A percentile compares a stretch with the other conserved stretches of the same genome.
phyloP scores from a whole-genome alignment of 352 stramenopile genomes.

The Phytophthora palmivora region DNA sequence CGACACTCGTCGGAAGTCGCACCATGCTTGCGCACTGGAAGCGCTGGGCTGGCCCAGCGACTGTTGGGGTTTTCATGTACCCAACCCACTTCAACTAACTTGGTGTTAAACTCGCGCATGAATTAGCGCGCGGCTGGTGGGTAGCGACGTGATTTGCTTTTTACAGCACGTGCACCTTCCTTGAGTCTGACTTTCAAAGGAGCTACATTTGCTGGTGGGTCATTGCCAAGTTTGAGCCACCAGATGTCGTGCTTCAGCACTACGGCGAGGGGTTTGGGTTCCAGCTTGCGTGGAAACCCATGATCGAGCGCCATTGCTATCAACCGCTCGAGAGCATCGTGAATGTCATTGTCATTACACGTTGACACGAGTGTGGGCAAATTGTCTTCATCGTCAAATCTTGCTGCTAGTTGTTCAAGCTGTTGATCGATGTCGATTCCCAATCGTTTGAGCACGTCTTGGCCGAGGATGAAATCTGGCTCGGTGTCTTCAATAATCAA shows the following conservation, averaged over 20 bases:
- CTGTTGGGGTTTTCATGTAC: neutral
- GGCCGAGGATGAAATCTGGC: neutral
- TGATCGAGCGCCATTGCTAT: neutral
- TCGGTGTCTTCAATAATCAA: neutral
- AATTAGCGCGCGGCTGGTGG: conserved; percentile 1
- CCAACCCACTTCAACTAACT: conserved; percentile 11
- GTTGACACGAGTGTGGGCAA: neutral
- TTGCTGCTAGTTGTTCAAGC: neutral
- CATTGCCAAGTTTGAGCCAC: neutral
- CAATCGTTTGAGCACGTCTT: neutral
- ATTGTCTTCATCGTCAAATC: neutral
- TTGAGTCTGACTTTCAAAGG: neutral
- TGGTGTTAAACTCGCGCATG: conserved; percentile 6
- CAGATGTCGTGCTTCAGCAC: neutral
- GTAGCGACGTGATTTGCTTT: conserved; percentile 4
- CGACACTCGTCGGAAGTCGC: neutral
- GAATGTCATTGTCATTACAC: neutral
- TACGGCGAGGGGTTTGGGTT: neutral
- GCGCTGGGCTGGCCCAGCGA: neutral
- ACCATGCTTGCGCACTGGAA: neutral
- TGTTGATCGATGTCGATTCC: neutral
- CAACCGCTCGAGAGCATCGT: neutral
- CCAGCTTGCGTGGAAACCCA: neutral
- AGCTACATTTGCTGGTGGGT: neutral
- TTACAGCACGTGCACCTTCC: neutral